Evolutionary conservation across 441 rosid species (phyloP), one percentile per base, ranked within the genome.

Genomic region (Gossypium laxum): DNA sequence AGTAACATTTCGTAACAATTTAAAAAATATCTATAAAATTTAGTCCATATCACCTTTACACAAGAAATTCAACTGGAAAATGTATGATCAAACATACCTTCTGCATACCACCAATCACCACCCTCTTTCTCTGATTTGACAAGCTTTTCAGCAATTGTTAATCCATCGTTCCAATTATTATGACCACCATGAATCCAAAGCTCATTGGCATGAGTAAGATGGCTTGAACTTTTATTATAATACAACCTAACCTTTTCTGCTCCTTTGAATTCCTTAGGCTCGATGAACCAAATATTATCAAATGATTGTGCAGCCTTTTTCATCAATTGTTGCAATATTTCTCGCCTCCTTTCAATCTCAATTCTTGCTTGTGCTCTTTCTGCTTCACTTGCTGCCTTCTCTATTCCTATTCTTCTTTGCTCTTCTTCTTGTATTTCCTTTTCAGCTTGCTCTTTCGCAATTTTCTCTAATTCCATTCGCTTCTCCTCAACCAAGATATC

Each of bases 181-280:
- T 83, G 75, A 28, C 97, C 98, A 51, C 95, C 98, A 78, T 93
- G 98, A 58, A 93, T 68, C 96, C 98, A 93, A 3, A 93, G 55
- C 68, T 93, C 93, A 54, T 81, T 82, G 45, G 93, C 80, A 79
- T 83, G 74, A 67, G 82, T 82, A 70, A 93, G 88, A 79, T 93
- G 88, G 78, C 97, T 87, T 5, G 90, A 91, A 73, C 73, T 83
- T 79, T 82, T 89, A 80, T 88, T 90, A 82, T 90, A 93, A 77
- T 82, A 84, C 32, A 93, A 55, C 72, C 78, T 83, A 60, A 90
- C 89, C 78, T 58, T 45, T 72, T 88, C 96, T 14, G 14, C 76
- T 41, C 88, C 88, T 67, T 84, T 87, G 76, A 88, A 90, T 64
- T 87, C 80, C 1, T 74, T 83, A 63, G 97, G 93, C 73, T 84